Conservation (phyloP, 2,329 filamentous ascomycete genomes). For the Fusarium sp. region DNA sequence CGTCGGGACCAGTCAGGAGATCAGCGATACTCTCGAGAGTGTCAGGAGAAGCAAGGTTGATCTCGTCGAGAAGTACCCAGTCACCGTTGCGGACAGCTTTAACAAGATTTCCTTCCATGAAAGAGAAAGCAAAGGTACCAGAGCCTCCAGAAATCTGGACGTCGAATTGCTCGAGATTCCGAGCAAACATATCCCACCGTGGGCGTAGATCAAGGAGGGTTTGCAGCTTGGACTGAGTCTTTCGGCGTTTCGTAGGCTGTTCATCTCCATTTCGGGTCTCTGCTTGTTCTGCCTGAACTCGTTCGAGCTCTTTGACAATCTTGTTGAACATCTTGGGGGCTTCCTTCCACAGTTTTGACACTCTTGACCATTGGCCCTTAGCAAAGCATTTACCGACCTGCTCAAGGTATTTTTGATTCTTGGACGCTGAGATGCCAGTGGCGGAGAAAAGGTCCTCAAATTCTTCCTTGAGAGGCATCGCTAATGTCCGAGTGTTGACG, state of each 20-base stretch:
- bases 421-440: conserved; percentile 85
- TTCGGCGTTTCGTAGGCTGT: conserved; percentile 76
- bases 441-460: conserved; percentile 90
- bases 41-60: conserved; percentile 94
- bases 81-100: conserved; percentile 96
- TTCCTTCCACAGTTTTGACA: conserved; percentile 88
- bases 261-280: conserved; percentile 50
- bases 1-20: conserved; percentile 78
- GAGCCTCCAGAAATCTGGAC: conserved; percentile 79
- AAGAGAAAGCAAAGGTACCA: conserved; percentile 89
- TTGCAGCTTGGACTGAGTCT: conserved; percentile 74
- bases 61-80: conserved; percentile 97
- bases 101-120: conserved; percentile 94
- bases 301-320: conserved; percentile 68
- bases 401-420: conserved; percentile 88
- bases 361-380: conserved; percentile 86
- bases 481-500: conserved; percentile 87
- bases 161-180: conserved; percentile 81
- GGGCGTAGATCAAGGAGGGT: conserved; percentile 67
- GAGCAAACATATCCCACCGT: conserved; percentile 84
- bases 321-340: conserved; percentile 87
- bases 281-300: conserved; percentile 55
- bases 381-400: conserved; percentile 82
- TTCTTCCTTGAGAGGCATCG: conserved; percentile 90
- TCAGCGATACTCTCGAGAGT: conserved; percentile 94